phyloP scores from a whole-genome alignment of 345 rosid species.

The Salix exigua region DNA sequence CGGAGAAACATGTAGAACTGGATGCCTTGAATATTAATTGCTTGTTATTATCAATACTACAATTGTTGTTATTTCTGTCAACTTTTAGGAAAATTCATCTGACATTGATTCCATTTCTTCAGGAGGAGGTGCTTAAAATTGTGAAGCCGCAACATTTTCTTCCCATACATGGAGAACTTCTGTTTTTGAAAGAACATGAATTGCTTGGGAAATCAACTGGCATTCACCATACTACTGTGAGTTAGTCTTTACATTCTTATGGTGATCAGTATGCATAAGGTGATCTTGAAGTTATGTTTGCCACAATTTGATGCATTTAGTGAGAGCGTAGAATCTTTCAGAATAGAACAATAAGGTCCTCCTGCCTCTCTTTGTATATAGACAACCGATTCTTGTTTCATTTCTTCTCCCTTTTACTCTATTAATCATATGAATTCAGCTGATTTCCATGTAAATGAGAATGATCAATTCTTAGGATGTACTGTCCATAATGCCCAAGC shows the following conservation, averaged over 20 bases:
- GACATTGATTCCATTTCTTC: conserved; percentile 20
- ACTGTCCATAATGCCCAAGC: neutral
- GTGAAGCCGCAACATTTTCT: conserved; percentile 98
- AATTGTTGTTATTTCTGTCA: neutral
- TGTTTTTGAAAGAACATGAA: conserved; percentile 97
- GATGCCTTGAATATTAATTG: neutral
- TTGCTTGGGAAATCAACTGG: conserved; percentile 91
- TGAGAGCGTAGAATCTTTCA: neutral
- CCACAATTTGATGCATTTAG: neutral
- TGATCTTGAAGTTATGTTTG: neutral
- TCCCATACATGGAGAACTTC: conserved; percentile 94
- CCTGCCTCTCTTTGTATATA: neutral
- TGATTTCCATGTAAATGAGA: neutral
- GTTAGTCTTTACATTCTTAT: conserved; percentile 21
- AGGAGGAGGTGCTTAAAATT: conserved; percentile 95
- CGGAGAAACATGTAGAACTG: neutral
- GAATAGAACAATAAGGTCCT: no score
- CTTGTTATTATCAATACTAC: neutral
- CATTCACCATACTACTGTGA: conserved; percentile 85
- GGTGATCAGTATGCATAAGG: neutral
- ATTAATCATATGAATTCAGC: neutral
- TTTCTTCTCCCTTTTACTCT: neutral
- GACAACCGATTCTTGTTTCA: neutral
- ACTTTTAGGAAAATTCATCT: conserved; percentile 3
- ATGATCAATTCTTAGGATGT: neutral